Evolutionary conservation across 2,329 filamentous ascomycete genomes (phyloP).

Genomic region (Pyrenochaeta sp.): DNA sequence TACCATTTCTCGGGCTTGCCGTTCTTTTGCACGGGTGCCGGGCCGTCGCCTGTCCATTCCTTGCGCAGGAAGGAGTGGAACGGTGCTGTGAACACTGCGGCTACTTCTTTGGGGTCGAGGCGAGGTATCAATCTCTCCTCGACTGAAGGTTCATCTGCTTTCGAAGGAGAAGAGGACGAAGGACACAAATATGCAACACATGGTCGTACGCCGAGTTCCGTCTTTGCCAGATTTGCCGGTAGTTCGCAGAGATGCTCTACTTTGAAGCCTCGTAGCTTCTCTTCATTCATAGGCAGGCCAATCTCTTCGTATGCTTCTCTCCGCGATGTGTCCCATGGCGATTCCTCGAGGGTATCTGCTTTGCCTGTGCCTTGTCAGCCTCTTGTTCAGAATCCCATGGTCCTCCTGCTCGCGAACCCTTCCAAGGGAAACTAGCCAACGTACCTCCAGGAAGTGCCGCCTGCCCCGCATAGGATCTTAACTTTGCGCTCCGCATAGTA

Average conservation of each 20-base stretch:
- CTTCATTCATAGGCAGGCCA: slow-evolving; percentile 78
- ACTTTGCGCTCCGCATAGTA: slow-evolving; percentile 67
- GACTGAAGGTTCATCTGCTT: slow-evolving; percentile 18
- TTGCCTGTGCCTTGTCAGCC: slow-evolving; percentile 53
- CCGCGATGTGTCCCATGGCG: slow-evolving; percentile 79
- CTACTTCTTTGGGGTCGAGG: slow-evolving; percentile 89
- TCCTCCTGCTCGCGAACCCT: background rate
- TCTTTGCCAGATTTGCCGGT: slow-evolving; percentile 65
- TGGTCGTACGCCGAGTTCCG: slow-evolving; percentile 59
- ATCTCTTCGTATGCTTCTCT: slow-evolving; percentile 95
- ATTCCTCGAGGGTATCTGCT: slow-evolving; percentile 64
- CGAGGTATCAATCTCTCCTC: slow-evolving; percentile 79
- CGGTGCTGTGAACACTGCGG: slow-evolving; percentile 89
- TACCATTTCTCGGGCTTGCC: slow-evolving; percentile 75
- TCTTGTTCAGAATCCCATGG: background rate
- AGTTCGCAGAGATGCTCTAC: slow-evolving; percentile 90
- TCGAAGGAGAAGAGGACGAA: slow-evolving; percentile 36
- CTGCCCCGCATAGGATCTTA: slow-evolving; percentile 73
- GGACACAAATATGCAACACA: slow-evolving; percentile 67
- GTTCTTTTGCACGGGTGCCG: slow-evolving; percentile 50
- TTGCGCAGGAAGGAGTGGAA: slow-evolving; percentile 81
- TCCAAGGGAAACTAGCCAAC: slow-evolving; percentile 19
- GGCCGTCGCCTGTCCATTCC: slow-evolving; percentile 56
- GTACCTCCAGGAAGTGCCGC: slow-evolving; percentile 85
- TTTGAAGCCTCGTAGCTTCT: slow-evolving; percentile 74